phyloP scores from a whole-genome alignment of 1,284 basidiomycete species.

The Kalmanozyma brasiliensis region DNA sequence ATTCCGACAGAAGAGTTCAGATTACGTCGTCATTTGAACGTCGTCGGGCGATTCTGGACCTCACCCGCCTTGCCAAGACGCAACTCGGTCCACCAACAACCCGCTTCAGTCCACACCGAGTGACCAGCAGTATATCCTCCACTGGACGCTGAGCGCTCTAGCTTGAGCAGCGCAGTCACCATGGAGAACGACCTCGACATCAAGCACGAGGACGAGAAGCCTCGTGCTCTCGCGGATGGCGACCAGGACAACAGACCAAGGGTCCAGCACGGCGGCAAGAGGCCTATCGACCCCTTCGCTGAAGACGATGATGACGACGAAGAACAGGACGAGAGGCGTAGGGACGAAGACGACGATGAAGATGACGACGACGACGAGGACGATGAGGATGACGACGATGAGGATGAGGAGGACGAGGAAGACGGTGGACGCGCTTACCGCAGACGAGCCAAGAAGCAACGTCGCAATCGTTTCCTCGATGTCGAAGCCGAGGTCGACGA shows the following conservation, averaged over 20 bases:
- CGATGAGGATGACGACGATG: slow-evolving; percentile 60
- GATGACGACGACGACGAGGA: slow-evolving; percentile 63
- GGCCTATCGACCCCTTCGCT: slow-evolving; percentile 43
- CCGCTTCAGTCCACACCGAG: not conserved
- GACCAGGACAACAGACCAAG: slow-evolving; percentile 12
- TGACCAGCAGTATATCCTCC: not conserved
- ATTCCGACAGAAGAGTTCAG: too few species aligned
- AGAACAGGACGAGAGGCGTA: slow-evolving; percentile 49
- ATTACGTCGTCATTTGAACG: too few species aligned
- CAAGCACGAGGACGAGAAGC: slow-evolving; percentile 22
- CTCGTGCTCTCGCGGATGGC: not conserved
- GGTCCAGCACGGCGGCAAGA: slow-evolving; percentile 30
- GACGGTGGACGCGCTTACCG: slow-evolving; percentile 39
- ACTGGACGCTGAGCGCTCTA: slow-evolving; percentile 1
- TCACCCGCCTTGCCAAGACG: too few species aligned
- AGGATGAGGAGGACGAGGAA: slow-evolving; percentile 55
- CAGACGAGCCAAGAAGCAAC: slow-evolving; percentile 54
- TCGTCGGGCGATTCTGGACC: too few species aligned
- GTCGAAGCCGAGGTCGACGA: slow-evolving; percentile 87
- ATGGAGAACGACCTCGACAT: slow-evolving; percentile 42
- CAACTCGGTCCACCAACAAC: too few species aligned
- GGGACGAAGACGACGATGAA: slow-evolving; percentile 58
- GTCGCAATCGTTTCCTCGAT: slow-evolving; percentile 85
- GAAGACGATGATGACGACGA: slow-evolving; percentile 50
- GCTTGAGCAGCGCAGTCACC: slow-evolving; percentile 8